Conservation (phyloP, 1,284 basidiomycete species). For the Tilletia indica region DNA sequence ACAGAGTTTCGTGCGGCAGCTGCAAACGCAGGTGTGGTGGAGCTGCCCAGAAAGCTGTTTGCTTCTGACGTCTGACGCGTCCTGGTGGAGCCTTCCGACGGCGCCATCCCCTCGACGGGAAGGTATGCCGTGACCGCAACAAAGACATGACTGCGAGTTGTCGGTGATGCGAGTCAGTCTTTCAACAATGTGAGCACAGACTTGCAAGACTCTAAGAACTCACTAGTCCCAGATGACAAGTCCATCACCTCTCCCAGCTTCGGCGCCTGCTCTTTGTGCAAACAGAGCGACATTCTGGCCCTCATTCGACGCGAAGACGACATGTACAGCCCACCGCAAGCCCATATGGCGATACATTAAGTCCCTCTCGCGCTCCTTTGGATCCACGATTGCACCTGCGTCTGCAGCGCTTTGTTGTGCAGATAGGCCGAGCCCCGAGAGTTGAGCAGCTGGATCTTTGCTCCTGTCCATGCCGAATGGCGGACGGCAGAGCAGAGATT, state of each 20-base stretch:
- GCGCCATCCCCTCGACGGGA: neutral
- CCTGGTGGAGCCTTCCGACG: neutral
- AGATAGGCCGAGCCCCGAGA: neutral
- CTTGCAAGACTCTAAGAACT: neutral
- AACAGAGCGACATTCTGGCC: conserved; percentile 30
- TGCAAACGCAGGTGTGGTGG: neutral
- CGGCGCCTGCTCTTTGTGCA: conserved; percentile 30
- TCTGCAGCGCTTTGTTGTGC: neutral
- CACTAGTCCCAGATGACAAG: conserved; percentile 44
- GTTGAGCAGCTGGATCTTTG: too few relatives aligned
- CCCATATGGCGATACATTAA: conserved; percentile 8
- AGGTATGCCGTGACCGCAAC: conserved; percentile 6
- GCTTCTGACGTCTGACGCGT: too few relatives aligned
- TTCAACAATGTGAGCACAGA: too few relatives aligned
- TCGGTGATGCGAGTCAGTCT: neutral
- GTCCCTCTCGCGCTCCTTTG: neutral
- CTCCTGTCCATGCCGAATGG: neutral
- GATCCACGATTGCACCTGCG: neutral
- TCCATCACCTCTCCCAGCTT: conserved; percentile 21
- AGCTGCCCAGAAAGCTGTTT: too few relatives aligned
- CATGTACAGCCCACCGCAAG: conserved; percentile 30
- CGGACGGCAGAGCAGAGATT: neutral
- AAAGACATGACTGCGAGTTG: conserved; percentile 7
- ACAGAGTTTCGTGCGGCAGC: neutral
- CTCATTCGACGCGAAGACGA: conserved; percentile 35